Conservation (phyloP, 441 rosid species). For the Breynia disticha region DNA sequence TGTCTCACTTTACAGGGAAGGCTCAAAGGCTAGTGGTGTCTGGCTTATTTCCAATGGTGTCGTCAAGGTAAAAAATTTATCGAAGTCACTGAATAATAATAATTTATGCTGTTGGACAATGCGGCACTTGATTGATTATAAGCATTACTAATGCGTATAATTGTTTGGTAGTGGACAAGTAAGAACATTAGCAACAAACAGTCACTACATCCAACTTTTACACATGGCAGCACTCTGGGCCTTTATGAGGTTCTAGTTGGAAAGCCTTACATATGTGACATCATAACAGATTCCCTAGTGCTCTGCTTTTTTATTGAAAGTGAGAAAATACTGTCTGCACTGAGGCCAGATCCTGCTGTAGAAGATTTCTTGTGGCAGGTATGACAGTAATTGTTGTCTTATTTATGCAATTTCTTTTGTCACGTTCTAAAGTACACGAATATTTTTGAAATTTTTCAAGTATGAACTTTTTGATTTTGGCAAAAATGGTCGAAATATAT, state of each 20-base stretch:
- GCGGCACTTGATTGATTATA: not conserved
- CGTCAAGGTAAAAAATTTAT: constrained; percentile 52
- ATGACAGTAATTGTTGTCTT: constrained; percentile 1
- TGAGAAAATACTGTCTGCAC: constrained; percentile 44
- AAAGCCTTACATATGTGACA: constrained; percentile 67
- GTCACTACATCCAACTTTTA: constrained; percentile 78
- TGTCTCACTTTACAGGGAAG: constrained; percentile 67
- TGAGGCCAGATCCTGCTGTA: constrained; percentile 50
- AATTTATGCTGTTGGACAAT: not conserved
- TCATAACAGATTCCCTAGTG: constrained; percentile 70
- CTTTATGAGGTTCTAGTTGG: constrained; percentile 76
- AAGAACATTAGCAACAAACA: constrained; percentile 53
- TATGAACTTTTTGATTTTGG: too few species aligned
- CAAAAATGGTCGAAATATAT: constrained; percentile 2
- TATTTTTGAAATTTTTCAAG: too few species aligned
- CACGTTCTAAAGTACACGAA: too few species aligned
- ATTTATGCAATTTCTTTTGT: not conserved
- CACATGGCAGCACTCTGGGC: constrained; percentile 91
- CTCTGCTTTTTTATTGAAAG: constrained; percentile 61
- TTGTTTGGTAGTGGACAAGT: constrained; percentile 71
- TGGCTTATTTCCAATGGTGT: constrained; percentile 86
- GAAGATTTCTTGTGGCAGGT: constrained; percentile 92
- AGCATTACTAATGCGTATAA: constrained; percentile 13
- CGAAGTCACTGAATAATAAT: constrained; percentile 3
- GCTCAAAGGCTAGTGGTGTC: constrained; percentile 68